A percentile compares a stretch with the other conserved stretches of the same genome.
phyloP scores from a whole-genome alignment of 169 alveolate species.

The Miamiensis avidus region DNA sequence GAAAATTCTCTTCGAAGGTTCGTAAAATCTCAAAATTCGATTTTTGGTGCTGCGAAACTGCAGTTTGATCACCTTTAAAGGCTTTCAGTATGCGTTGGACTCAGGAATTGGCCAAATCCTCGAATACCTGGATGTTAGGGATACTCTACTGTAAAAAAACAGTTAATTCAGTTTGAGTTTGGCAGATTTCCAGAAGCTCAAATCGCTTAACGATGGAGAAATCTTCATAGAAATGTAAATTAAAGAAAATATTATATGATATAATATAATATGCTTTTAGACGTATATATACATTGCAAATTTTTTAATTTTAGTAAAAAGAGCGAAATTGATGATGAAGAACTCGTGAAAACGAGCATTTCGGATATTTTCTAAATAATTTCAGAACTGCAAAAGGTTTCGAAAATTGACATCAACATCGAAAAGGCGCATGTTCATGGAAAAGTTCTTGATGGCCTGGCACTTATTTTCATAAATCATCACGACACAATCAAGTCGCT shows the following conservation, averaged over 20 bases:
- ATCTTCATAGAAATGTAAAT: slow-evolving; percentile 10
- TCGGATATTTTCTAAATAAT: neutral
- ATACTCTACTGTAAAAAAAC: slow-evolving; percentile 3
- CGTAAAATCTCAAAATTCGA: neutral
- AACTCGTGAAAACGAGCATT: neutral
- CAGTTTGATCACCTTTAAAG: neutral
- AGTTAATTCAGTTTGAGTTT: slow-evolving; percentile 7
- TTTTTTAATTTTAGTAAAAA: neutral
- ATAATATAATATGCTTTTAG: neutral
- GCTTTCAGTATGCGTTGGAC: slow-evolving; percentile 3
- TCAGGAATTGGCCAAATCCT: neutral
- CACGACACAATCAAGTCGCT: neutral
- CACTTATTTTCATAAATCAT: slow-evolving; percentile 4
- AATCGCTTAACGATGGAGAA: slow-evolving; percentile 16
- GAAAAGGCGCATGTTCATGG: neutral
- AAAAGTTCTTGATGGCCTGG: neutral
- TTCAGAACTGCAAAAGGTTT: neutral
- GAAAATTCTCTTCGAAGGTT: neutral
- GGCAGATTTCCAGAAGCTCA: neutral
- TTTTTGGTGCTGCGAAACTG: neutral
- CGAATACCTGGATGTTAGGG: neutral
- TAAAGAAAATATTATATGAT: no score
- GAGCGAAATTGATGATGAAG: slow-evolving; percentile 6
- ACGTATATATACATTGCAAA: neutral
- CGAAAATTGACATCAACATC: neutral